Conservation (phyloP, 2,329 filamentous ascomycete species). For the Aspergillus thermomutatus region DNA sequence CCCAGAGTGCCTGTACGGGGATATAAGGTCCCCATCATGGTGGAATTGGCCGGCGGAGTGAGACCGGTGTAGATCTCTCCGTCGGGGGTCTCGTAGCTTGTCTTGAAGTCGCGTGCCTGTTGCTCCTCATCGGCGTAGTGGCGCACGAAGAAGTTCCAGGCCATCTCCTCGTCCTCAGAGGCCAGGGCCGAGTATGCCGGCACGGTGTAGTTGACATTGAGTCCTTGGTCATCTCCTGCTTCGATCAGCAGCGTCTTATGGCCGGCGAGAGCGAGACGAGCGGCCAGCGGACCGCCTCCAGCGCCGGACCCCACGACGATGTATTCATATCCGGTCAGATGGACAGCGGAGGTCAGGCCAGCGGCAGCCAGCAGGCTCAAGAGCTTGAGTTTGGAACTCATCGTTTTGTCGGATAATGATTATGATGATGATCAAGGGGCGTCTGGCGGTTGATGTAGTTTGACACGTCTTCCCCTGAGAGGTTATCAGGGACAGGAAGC, state of each 20-base stretch:
- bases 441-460: too few species aligned
- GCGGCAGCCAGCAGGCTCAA: background rate
- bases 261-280: slow-evolving; percentile 33
- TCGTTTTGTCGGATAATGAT: background rate
- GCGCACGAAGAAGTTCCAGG: slow-evolving; percentile 37
- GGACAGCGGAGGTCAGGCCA: slow-evolving; percentile 14
- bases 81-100: slow-evolving; percentile 42
- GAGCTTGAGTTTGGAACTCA: background rate
- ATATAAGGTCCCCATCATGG: slow-evolving; percentile 54
- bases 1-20: slow-evolving; percentile 56
- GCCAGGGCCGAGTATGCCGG: slow-evolving; percentile 26
- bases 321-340: slow-evolving; percentile 35
- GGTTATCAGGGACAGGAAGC: too few species aligned
- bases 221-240: slow-evolving; percentile 35
- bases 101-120: slow-evolving; percentile 33
- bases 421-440: background rate
- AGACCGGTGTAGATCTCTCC: slow-evolving; percentile 54
- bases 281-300: slow-evolving; percentile 35
- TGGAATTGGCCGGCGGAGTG: slow-evolving; percentile 52
- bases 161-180: slow-evolving; percentile 27
- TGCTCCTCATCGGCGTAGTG: slow-evolving; percentile 31
- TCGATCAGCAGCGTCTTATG: slow-evolving; percentile 38
- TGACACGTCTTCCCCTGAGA: too few species aligned
- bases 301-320: slow-evolving; percentile 38
- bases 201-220: slow-evolving; percentile 27